These are phyloP conservation scores for Tricholoma flavovirens DNA, from an alignment of 768 basidiomycete genomes.

Conservation along the genomic window DNA sequence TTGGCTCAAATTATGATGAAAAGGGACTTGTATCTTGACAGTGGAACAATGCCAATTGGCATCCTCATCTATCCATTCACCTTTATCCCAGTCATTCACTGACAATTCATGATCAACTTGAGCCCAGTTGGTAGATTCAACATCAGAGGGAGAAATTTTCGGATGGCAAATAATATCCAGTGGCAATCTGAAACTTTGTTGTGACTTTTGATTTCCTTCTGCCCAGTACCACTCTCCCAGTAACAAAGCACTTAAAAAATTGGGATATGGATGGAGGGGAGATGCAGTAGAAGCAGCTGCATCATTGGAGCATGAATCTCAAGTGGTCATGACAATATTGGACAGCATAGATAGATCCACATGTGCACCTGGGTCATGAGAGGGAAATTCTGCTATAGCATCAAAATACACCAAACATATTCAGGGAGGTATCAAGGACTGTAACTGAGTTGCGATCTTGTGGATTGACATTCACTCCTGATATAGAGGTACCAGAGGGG, in stretches of 20 bases:
- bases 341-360: neutral
- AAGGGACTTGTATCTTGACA: conserved; percentile 6
- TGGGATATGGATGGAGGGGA: conserved; percentile 6
- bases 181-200: conserved; percentile 2
- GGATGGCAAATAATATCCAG: conserved; percentile 5
- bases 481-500: no score
- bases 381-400: neutral
- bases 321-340: neutral
- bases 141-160: conserved; percentile 4
- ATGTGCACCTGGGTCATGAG: neutral
- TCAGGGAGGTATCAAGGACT: neutral
- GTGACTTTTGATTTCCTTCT: conserved; percentile 4
- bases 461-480: no score
- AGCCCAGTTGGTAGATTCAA: no score
- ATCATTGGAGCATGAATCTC: neutral
- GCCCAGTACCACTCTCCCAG: conserved; percentile 12
- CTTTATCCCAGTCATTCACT: neutral
- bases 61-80: no score
- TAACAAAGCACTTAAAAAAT: conserved; percentile 6
- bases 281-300: neutral
- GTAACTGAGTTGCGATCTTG: neutral
- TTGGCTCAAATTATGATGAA: neutral
- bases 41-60: conserved; percentile 12
- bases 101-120: conserved; percentile 7
- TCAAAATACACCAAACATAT: neutral